Percentiles rank a stretch among this genome's conserved stretches.
phyloP scores from a whole-genome alignment of 495 filamentous ascomycete genomes.

The Penicillium flavigenum region DNA sequence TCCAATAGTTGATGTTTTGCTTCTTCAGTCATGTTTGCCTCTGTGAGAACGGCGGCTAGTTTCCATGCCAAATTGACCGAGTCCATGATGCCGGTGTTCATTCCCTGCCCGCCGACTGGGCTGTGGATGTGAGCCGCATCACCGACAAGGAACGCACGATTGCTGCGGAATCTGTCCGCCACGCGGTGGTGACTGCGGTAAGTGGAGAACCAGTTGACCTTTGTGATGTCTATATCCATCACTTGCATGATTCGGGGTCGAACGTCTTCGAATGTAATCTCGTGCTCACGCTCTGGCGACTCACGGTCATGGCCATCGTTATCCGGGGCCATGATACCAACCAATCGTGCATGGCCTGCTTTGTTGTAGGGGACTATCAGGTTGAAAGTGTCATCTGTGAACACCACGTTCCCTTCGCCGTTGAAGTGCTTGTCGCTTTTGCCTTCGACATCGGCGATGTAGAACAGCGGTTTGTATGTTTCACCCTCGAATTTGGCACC shows the following conservation, averaged over 20 bases:
- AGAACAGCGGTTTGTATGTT: slow-evolving; percentile 35
- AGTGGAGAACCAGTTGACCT: slow-evolving; percentile 39
- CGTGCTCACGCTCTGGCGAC: slow-evolving; percentile 3
- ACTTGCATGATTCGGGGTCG: slow-evolving; percentile 21
- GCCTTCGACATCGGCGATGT: slow-evolving; percentile 37
- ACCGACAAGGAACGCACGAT: slow-evolving; percentile 37
- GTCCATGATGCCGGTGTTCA: slow-evolving; percentile 62
- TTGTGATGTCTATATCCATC: slow-evolving; percentile 26
- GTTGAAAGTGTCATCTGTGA: slow-evolving; percentile 31
- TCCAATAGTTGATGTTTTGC: slow-evolving; percentile 45
- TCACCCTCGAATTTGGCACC: slow-evolving; percentile 34
- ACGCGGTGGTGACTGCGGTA: slow-evolving; percentile 39
- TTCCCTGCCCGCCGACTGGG: slow-evolving; percentile 57
- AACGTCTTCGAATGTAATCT: slow-evolving; percentile 35
- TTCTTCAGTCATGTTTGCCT: slow-evolving; percentile 25
- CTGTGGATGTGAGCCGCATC: slow-evolving; percentile 59
- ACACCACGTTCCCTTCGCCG: slow-evolving; percentile 34
- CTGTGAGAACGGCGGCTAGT: slow-evolving; percentile 45
- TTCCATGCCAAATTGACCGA: slow-evolving; percentile 61
- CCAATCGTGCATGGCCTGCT: slow-evolving; percentile 24
- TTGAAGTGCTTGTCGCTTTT: slow-evolving; percentile 30
- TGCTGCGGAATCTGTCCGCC: slow-evolving; percentile 28
- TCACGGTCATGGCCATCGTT: neutral
- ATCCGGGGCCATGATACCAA: slow-evolving; percentile 20
- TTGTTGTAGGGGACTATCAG: slow-evolving; percentile 30